Base-by-base conservation (phyloP, 2,329 filamentous ascomycete genomes). In the Botrytis fabae region DNA sequence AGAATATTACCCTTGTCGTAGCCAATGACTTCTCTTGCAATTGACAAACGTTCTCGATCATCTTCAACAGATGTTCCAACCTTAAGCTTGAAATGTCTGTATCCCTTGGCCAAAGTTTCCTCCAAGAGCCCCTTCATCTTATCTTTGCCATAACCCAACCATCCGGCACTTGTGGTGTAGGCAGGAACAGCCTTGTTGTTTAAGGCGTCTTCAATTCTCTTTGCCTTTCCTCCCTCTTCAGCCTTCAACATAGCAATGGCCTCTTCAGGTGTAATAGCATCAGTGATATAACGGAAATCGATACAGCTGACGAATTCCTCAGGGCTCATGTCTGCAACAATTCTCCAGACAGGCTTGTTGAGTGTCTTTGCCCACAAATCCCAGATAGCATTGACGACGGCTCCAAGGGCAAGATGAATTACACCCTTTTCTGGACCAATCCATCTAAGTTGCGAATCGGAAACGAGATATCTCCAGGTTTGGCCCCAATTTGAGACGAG, bases 401-500 rank as follows among this genome's bases (percentile, higher is more conserved):
- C 93, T 44, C 93, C 94, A 18, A 97, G 90, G 1, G 94, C 94
- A 12, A 98, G 92, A 83, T 97, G 94, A 78, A 97, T 97, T 62
- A 97, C 94, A 74, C 94, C 94, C 84, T 97, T 97, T 80, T 97
- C 94, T 0, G 94, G 94, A 0, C 94, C 94, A 80, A 97, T 96
- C 94, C 95, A 97, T 73, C 94, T 92, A 71, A 97, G 87, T 83
- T 97, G 94, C 78, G 90, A 93, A 86, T 97, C 95, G 75, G 91
- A 92, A 78, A 97, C 94, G n/a, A 97, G 90, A 82, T 97, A 90
- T 40, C 94, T 90, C 94, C 94, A 97, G 65, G 94, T 97, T 82
- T 92, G 85, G 77, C 93, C 93, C 93, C 93, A 96, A 85, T 97
- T 87, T 68, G 86, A 85, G 63, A 93, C 92, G 60, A 97, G 89